Evolutionary conservation across 176 grass and related monocot genomes (phyloP).

Genomic region (Aegilops speltoides): DNA sequence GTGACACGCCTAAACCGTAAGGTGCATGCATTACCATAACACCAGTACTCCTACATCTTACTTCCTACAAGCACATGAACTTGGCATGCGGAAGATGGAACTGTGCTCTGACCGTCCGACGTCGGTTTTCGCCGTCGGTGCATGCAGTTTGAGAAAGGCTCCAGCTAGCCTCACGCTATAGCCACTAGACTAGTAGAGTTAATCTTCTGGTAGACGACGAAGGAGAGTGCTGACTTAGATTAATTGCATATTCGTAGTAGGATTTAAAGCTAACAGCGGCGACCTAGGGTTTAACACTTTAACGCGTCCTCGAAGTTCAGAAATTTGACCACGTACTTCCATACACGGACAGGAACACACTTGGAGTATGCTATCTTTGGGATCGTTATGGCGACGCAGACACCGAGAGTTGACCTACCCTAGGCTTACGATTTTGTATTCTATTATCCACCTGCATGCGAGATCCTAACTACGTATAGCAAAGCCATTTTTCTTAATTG

Average conservation of each 20-base stretch:
- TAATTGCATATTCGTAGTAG: neutral
- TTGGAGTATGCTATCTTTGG: neutral
- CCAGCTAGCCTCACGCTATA: neutral
- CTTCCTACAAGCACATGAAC: neutral
- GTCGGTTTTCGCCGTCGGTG: neutral
- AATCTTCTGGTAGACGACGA: neutral
- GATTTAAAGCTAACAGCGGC: too few species aligned
- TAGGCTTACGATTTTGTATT: neutral
- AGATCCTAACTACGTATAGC: neutral
- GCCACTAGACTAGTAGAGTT: neutral
- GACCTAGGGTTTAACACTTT: neutral
- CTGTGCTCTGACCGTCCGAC: too few species aligned
- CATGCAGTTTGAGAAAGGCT: neutral
- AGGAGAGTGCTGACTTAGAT: neutral
- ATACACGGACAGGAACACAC: neutral
- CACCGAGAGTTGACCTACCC: neutral
- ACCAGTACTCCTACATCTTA: too few species aligned
- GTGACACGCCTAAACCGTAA: neutral
- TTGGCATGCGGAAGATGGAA: neutral
- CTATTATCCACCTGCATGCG: neutral
- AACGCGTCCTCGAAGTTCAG: neutral
- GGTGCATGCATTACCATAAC: neutral
- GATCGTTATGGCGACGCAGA: too few species aligned
- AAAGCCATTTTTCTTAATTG: too few species aligned
- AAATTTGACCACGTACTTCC: neutral